Base-by-base conservation (phyloP, 2,329 filamentous ascomycete species). In the Paecilomyces dactylethromorphus region DNA sequence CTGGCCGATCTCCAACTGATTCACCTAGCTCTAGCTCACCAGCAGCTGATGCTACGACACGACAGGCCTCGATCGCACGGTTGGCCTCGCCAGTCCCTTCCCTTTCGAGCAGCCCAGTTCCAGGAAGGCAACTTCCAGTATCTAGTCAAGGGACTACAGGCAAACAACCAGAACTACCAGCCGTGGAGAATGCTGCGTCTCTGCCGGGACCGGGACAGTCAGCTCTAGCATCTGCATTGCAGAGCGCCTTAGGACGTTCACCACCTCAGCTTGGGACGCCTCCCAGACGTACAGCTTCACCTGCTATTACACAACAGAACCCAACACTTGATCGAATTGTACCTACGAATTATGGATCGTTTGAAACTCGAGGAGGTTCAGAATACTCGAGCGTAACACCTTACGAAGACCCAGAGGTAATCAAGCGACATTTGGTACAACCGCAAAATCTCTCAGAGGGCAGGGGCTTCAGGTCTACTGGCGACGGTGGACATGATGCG, bases 361-460 rank as follows among this genome's bases (percentile, higher is more conserved):
- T 95, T 67, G 90, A 94, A 63, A 84, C 85, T 55, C 64, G 74
- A 68, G 64, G 74, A 76, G 62, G 80, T 71, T 69, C 74, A 53
- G 69, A 79, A 55, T 74, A 72, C 60, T 73, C 75, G 55, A 83
- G 81, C 54, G 76, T 80, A 49, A 85, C 81, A 22, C 86, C 88
- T 3, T 88, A 88, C 69, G 92, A 97, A 76, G 91, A 97, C 68
- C 89, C 92, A 15, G 92, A 97, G 71, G 91, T 97, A 57, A 84
- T 99, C 64, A 92, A 88, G 72, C 84, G 93, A 65, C 94, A 99
- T 80, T 77, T 96, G 67, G 91, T 97, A 21, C 85, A 88, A 69
- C 87, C 89, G n/a, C 76, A 78, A 58, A 71, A 79, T 62, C 69
- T 66, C 72, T 66, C 65, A 66, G 71, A 67, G 59, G 68, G 53